Conservation (phyloP, 768 basidiomycete species). For the Mycena vulgaris region DNA sequence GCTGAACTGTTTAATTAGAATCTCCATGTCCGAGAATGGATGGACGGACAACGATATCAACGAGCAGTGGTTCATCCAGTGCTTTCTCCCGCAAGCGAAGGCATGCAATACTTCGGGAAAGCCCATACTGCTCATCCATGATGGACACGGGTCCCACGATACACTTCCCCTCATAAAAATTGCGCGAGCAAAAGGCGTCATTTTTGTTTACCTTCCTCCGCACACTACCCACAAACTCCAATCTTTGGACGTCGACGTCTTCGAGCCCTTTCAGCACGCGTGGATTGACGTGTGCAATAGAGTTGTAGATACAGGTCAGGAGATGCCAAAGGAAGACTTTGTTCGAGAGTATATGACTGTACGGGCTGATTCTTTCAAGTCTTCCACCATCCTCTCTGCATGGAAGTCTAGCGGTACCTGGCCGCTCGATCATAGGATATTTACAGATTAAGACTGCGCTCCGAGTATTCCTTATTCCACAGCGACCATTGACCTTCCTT, state of each 20-base stretch:
- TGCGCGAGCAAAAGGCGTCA: constrained; percentile 43
- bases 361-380: not conserved
- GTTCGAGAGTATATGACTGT: not conserved
- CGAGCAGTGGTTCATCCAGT: not conserved
- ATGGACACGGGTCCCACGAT: not conserved
- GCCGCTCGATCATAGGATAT: not conserved
- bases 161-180: constrained; percentile 30
- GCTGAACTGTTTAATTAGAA: not conserved
- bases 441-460: not conserved
- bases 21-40: not conserved
- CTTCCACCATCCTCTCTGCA: not conserved
- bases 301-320: not conserved
- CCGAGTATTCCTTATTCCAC: constrained; percentile 4
- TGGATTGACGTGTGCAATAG: constrained; percentile 43
- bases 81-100: not conserved
- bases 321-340: not conserved
- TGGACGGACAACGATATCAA: not conserved
- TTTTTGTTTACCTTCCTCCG: constrained; percentile 47
- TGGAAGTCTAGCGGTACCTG: not conserved
- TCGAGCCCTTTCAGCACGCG: constrained; percentile 41
- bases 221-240: constrained; percentile 53
- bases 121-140: not conserved
- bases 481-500: not conserved
- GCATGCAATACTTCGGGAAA: not conserved
- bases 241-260: constrained; percentile 53